A percentile compares a stretch with the other conserved stretches of the same genome.
These are phyloP conservation scores for Heterobasidion occidentale DNA, from an alignment of 1,284 basidiomycete species.

Conservation along the genomic window DNA sequence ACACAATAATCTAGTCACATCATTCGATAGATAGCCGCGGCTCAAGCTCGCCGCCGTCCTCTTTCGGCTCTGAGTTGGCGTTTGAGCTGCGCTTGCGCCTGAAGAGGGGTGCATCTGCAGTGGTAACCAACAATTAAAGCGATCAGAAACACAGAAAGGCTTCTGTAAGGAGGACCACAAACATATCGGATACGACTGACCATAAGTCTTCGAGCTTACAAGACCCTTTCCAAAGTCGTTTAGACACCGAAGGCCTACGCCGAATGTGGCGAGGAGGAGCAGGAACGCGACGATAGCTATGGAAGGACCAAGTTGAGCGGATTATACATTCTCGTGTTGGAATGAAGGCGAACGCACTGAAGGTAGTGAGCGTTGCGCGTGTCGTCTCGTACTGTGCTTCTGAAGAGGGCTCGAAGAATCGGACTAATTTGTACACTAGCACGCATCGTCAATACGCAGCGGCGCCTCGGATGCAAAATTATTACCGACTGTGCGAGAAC, in stretches of 20 bases:
- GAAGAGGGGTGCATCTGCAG: conserved; percentile 10
- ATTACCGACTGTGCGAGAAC: conserved; percentile 41
- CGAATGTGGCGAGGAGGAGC: conserved; percentile 63
- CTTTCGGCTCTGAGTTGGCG: neutral
- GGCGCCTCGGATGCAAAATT: neutral
- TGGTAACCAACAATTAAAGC: conserved; percentile 1
- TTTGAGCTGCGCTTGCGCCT: neutral
- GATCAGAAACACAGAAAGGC: conserved; percentile 7
- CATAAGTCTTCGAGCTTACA: conserved; percentile 57
- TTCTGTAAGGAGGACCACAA: conserved; percentile 21
- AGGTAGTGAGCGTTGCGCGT: conserved; percentile 66
- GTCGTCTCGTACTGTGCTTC: conserved; percentile 53
- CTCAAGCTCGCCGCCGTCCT: neutral
- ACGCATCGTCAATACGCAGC: neutral
- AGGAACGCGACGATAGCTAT: conserved; percentile 69
- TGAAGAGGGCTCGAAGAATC: conserved; percentile 63
- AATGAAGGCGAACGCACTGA: conserved; percentile 47
- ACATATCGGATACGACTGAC: conserved; percentile 43
- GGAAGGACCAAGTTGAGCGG: conserved; percentile 3
- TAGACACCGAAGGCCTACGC: conserved; percentile 70
- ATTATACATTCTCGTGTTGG: neutral
- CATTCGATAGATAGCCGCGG: conserved; percentile 45
- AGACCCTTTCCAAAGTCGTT: conserved; percentile 74
- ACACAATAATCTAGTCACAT: conserved; percentile 5
- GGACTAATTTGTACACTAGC: conserved; percentile 71